Base-by-base conservation (phyloP, 768 basidiomycete species). In the Boletus reticuloceps region DNA sequence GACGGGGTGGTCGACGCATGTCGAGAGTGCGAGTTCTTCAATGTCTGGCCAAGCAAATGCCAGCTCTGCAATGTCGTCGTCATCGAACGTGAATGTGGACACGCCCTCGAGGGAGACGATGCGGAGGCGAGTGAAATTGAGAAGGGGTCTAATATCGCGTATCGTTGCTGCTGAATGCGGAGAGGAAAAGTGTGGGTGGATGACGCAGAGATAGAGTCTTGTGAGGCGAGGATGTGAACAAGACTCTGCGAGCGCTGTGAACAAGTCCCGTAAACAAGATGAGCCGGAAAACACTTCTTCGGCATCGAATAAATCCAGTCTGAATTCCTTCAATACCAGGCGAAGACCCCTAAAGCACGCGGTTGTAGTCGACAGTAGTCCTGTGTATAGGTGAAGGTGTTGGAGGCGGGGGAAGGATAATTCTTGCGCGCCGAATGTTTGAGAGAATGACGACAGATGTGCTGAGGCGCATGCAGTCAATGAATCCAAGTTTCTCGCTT, bases 21-120 rank as follows among this genome's bases (percentile, higher is more conserved):
- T 60, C 10, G 60, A 47, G 25, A 70, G 57, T 2, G 46, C 38
- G 22, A 68, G 66, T 3, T 53, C 51, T 45, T 68, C 55, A 0
- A 70, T 32, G 7, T 47, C 13, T n/a, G 68, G 63, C 66, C 68
- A 68, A 0, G 58, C 55, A 5, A 48, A 53, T 2, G 57, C 60
- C 0, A 70, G 38, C 45, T 56, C 51, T 12, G 51, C 32, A 1
- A 68, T 56, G 32, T 52, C 54, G 1, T 55, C 44, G 43, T 68
- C 64, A 39, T 55, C 55, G 12, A 68, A n/a, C 9, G 51, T 43
- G 22, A 63, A 50, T 1, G 54, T 31, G 13, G 55, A 49, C 14
- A 66, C 47, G 11, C 66, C 61, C 5, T 63, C 66, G 8, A 69
- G 37, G 13, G 40, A 52, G 6, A 59, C 32, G 14, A 62, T 43